Evolutionary conservation across 805 yeast species (phyloP), one percentile per base, ranked within the genome.

Genomic region (Starmerella sp.): DNA sequence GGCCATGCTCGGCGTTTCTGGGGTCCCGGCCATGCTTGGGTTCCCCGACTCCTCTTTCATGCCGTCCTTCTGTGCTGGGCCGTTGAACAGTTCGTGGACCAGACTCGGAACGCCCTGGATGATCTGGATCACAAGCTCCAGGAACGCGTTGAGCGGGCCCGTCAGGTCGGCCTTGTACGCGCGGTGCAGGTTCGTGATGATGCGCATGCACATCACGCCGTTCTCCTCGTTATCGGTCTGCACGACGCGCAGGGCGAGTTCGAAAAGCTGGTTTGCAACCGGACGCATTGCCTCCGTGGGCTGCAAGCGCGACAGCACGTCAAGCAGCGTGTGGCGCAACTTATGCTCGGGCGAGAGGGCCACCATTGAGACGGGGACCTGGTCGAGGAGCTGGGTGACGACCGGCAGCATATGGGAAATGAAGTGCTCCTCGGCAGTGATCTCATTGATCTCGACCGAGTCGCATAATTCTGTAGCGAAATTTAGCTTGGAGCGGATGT

Each of bases 171-270:
- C 66, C 71, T 87, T 91, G 72, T 85, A 91, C 1, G 90, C 80
- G 67, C 93, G 85, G 71, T 90, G 96, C 48, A 91, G 71, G 34
- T 84, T 79, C 15, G 97, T 87, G 50, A 90, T 76, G 54, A 88
- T 83, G 66, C 87, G 89, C 84, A 93, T 81, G 67, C 95, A 84
- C 51, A 88, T 74, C 0, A 89, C 87, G 51, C 97, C 97, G 67
- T 93, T 93, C 58, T 90, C 97, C 68, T 95, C 99, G 67, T 93
- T 93, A 65, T 95, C 99, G 14, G 72, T 74, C 17, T 77, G 79
- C 56, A 91, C 73, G 13, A 84, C 71, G 28, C 73, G 68, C 62
- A 82, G 79, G 53, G 91, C 71, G 9, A 75, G 71, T 37, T 79
- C 82, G 63, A 86, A 72, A 17, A 88, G 75, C 38, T 74, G 75